Percentiles rank a stretch among this genome's conserved stretches.
phyloP scores from a whole-genome alignment of 805 yeast species.

The Jamesozyma piceae region DNA sequence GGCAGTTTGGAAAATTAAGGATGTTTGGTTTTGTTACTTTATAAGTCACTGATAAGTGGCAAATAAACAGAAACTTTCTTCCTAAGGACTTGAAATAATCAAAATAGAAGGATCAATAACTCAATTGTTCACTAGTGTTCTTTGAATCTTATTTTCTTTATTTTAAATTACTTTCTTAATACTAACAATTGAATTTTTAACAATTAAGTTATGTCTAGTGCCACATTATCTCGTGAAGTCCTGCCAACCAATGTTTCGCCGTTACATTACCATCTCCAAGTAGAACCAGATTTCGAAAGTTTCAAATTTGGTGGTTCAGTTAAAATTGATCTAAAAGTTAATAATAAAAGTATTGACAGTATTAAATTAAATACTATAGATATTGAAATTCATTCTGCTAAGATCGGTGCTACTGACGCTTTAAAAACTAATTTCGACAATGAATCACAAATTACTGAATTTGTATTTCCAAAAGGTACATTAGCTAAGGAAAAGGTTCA shows the following conservation, averaged over 20 bases:
- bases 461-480: constrained; percentile 43
- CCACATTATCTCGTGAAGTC: constrained; percentile 31
- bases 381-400: constrained; percentile 47
- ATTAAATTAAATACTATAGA: constrained; percentile 57
- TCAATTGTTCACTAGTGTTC: too few relatives aligned
- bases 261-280: constrained; percentile 56
- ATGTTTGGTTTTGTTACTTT: too few relatives aligned
- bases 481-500: constrained; percentile 29
- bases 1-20: too few relatives aligned
- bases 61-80: too few relatives aligned
- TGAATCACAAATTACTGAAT: constrained; percentile 54
- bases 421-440: constrained; percentile 37
- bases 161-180: not conserved
- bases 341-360: constrained; percentile 34
- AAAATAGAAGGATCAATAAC: too few relatives aligned
- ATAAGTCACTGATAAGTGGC: too few relatives aligned
- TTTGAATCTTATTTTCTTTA: not conserved
- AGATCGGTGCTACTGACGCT: constrained; percentile 32
- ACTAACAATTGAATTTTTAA: constrained; percentile 1
- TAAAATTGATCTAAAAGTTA: constrained; percentile 45
- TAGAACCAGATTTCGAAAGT: constrained; percentile 51
- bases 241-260: constrained; percentile 66
- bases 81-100: too few relatives aligned
- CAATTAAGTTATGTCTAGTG: constrained; percentile 7
- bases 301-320: constrained; percentile 52